These are phyloP conservation scores for Rhodotorula taiwanensis DNA, from an alignment of 768 basidiomycete species.

Conservation along the genomic window DNA sequence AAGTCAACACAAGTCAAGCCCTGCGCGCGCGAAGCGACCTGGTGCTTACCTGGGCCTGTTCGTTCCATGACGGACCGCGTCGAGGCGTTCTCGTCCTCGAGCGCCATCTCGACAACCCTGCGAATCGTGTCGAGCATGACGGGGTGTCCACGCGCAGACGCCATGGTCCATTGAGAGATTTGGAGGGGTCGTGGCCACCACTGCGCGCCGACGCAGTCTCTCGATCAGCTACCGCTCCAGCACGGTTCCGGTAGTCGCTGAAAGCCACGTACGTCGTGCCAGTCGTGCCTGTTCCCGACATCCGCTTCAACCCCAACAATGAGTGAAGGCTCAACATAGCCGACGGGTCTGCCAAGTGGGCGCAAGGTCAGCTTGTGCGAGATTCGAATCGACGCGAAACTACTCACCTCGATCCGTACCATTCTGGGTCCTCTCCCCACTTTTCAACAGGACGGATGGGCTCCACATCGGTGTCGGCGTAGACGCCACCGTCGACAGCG, in stretches of 20 bases:
- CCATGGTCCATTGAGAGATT: constrained; percentile 51
- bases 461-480: constrained; percentile 45
- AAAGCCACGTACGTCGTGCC: constrained; percentile 42
- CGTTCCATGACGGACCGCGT: constrained; percentile 47
- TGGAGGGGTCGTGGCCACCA: constrained; percentile 47
- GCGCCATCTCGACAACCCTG: constrained; percentile 42
- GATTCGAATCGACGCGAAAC: not conserved
- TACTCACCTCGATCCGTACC: constrained; percentile 16
- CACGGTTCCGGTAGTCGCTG: too few species aligned
- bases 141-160: constrained; percentile 47
- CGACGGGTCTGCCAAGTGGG: constrained; percentile 13
- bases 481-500: constrained; percentile 35
- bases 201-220: too few species aligned
- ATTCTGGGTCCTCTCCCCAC: constrained; percentile 44
- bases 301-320: constrained; percentile 50
- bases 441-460: constrained; percentile 42
- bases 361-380: too few species aligned
- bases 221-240: too few species aligned
- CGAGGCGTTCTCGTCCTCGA: constrained; percentile 37
- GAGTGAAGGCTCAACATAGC: constrained; percentile 41
- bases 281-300: constrained; percentile 48
- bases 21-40: not conserved
- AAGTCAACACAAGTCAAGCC: not conserved
- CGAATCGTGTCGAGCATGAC: constrained; percentile 47
- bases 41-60: constrained; percentile 45